Evolutionary conservation across 78 protist species (phyloP).

Genomic region (Emiliania huxleyi): DNA sequence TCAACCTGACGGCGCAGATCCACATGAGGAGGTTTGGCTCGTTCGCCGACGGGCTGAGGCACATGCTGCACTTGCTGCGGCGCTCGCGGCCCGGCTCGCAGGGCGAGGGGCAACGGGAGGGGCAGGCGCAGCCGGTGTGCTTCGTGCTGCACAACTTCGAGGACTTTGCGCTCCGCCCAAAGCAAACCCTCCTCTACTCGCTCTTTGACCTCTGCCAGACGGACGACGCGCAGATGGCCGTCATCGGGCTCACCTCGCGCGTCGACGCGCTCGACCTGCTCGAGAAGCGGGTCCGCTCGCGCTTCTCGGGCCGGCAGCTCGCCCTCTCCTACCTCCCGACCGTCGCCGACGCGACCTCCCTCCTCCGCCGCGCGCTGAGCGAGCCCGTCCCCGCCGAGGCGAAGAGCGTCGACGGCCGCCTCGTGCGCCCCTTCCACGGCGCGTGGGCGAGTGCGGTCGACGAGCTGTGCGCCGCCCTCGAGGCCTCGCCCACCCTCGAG

Average conservation of each 20-base stretch:
- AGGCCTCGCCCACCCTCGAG: neutral
- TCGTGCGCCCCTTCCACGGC: neutral
- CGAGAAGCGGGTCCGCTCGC: slow-evolving; percentile 34
- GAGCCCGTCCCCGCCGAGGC: neutral
- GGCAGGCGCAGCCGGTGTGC: neutral
- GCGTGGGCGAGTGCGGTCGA: neutral
- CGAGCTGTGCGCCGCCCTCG: neutral
- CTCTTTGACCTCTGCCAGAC: slow-evolving; percentile 1
- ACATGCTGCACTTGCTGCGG: neutral
- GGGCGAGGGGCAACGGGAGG: neutral
- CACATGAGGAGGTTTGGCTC: neutral
- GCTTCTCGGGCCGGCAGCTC: neutral
- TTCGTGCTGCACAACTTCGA: slow-evolving; percentile 18
- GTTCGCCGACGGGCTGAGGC: neutral
- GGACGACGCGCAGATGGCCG: neutral
- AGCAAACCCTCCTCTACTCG: slow-evolving; percentile 11
- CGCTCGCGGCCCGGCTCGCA: neutral
- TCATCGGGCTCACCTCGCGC: neutral
- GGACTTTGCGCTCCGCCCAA: neutral
- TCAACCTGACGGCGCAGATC: neutral
- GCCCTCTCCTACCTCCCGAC: neutral
- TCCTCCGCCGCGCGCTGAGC: neutral
- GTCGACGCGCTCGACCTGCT: neutral
- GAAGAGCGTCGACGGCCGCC: neutral
- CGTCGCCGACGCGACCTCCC: neutral